Base-by-base conservation (phyloP, 1,284 basidiomycete genomes). In the Ustilago esculenta region DNA sequence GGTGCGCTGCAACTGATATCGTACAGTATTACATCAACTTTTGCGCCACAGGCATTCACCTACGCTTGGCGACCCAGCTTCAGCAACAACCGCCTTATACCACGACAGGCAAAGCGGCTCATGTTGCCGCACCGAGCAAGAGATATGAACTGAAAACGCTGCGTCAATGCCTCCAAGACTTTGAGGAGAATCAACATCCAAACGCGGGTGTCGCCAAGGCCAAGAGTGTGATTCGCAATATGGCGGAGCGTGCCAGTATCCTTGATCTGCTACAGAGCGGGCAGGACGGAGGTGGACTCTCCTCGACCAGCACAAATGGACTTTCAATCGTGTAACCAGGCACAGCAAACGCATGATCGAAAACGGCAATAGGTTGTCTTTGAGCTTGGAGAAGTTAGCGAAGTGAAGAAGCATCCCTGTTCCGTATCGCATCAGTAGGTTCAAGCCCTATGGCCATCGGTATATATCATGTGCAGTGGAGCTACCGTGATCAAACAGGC, bases 21-120 rank as follows among this genome's bases (percentile, higher is more conserved):
- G 20, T n/a, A n/a, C n/a, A n/a, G n/a, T n/a, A n/a, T n/a, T 81
- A 81, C 47, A 71, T 67, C n/a, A 77, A 76, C 23, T 81, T 72
- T 36, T 76, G 79, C 17, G 79, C 79, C 4, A 73, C 76, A 4
- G 79, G 77, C 2, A 79, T 81, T 15, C 74, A 78, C 45, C 76
- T 79, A 18, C 75, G 78, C 14, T 67, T 77, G 15, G 79, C 73
- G 14, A 72, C 79, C 0, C 69, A 77, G 37, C 54, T 58, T n/a
- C 55, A 58, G 27, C 55, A 58, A n/a, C 46, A 20, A 5, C 32
- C 34, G 6, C 25, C 46, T 30, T 23, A 46, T n/a, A 44, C 20
- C 20, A 21, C 35, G 3, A 25, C 12, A 7, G 36, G 42, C 1
- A 41, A 44, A 15, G 41, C 10, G 7, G 49, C 45, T 10, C 34